Percentiles rank a stretch among this genome's conserved stretches.
These are phyloP conservation scores for Curvularia sp. DNA, from an alignment of 2,329 filamentous ascomycete genomes.

Conservation along the genomic window DNA sequence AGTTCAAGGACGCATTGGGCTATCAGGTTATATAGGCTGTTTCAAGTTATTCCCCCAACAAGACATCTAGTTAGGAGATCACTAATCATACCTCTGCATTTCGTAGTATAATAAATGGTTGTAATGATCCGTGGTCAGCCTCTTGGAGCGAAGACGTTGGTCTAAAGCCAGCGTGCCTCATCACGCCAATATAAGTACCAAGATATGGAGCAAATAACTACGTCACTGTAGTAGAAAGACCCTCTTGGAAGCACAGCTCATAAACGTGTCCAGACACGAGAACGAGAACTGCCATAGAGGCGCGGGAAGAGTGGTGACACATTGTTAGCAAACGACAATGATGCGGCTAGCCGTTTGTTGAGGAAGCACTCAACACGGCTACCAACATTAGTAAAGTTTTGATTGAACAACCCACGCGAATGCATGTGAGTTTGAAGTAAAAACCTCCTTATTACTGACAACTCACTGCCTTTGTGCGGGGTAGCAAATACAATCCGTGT, in stretches of 20 bases:
- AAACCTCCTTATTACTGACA: not conserved
- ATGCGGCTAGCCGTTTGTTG: slow-evolving; percentile 2
- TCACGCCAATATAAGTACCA: slow-evolving; percentile 6
- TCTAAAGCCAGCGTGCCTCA: slow-evolving; percentile 1
- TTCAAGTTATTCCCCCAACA: not conserved
- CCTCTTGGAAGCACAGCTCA: slow-evolving; percentile 1
- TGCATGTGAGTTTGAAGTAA: not conserved
- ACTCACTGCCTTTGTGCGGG: not conserved
- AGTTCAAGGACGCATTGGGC: slow-evolving; percentile 7
- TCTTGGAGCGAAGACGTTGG: not conserved
- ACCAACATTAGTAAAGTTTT: not conserved
- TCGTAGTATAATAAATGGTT: not conserved
- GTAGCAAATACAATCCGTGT: not conserved
- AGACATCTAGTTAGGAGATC: slow-evolving; percentile 2
- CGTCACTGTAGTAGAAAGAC: slow-evolving; percentile 1
- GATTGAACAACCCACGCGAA: not conserved
- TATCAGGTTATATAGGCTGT: slow-evolving; percentile 5
- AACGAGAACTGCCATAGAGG: not conserved
- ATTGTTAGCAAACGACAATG: slow-evolving; percentile 8
- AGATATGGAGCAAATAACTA: not conserved
- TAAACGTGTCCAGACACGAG: not conserved
- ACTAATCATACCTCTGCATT: slow-evolving; percentile 2
- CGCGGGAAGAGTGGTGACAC: slow-evolving; percentile 1
- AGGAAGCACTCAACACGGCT: slow-evolving; percentile 6
- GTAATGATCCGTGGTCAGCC: not conserved